Conservation (phyloP, 441 rosid genomes). For the Macaranga tanarius region DNA sequence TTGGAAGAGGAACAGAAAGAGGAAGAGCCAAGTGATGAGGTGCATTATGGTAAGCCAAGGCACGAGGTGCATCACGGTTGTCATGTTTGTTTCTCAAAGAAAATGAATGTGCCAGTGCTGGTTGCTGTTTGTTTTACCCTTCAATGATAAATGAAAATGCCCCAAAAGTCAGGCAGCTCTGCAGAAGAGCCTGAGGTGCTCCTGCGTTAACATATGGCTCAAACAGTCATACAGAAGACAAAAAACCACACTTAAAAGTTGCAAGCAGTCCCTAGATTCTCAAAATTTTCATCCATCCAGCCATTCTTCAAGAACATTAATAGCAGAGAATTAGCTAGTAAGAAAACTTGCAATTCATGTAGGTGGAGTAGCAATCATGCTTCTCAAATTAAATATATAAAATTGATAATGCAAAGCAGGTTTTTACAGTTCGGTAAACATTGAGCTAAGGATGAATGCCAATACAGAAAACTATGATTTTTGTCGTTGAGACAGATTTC, state of each 20-base stretch:
- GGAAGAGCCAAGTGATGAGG: conserved; percentile 35
- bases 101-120: conserved; percentile 72
- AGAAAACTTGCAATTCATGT: neutral
- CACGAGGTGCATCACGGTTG: conserved; percentile 20
- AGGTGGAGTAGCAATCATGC: neutral
- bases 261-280: neutral
- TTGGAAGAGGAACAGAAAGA: conserved; percentile 57
- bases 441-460: no score
- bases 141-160: conserved; percentile 79
- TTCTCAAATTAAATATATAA: neutral
- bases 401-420: no score
- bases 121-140: conserved; percentile 75
- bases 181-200: conserved; percentile 74
- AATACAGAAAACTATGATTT: no score
- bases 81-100: conserved; percentile 29
- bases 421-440: no score
- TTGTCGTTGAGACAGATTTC: no score
- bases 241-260: neutral
- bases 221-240: neutral
- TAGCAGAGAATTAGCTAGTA: neutral
- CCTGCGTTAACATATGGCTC: conserved; percentile 41
- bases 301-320: neutral
- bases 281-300: conserved; percentile 1
- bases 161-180: conserved; percentile 81
- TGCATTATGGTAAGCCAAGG: conserved; percentile 30